Base-by-base conservation (phyloP, 192 early-diverging fungal species). In the Mortierella claussenii region DNA sequence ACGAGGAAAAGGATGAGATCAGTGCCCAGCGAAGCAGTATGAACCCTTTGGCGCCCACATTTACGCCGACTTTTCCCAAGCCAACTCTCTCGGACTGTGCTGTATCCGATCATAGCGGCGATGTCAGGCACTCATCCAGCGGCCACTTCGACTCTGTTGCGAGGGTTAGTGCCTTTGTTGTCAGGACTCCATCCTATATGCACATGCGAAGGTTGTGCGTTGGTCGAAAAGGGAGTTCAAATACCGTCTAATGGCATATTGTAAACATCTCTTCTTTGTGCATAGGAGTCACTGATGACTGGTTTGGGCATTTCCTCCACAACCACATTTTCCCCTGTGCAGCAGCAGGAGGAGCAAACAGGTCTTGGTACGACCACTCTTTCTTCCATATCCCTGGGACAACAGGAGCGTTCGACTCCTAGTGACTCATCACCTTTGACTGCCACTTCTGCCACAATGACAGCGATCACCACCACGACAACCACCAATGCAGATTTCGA, bases 21-120 rank as follows among this genome's bases (percentile, higher is more conserved):
- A 54, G 36, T 37, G 44, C 54, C 34, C 59, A 66, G 50, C 58
- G 71, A 57, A 75, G 57, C 11, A 75, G 71, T 28, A 75, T 75
- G 71, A 75, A 75, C 37, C 71, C 71, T 28, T 28, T 50, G 7
- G 71, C 71, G 11, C 63, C 71, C 50, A 55, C 71, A 8, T 75
- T 75, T 45, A 75, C 71, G 10, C 71, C 71, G 10, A 65, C 71
- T 13, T 75, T 75, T 23, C 55, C 52, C 12, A 75, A 75, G 63
- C 32, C 71, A 23, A 33, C 36, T 12, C 43, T 26, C 10, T 40
- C 43, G 3, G 64, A 65, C 32, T 59, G 55, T 61, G 56, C 55
- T n/a, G 49, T 45, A 12, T 60, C 71, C 8, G 71, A 75, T 30
- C 50, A 65, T 12, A 40, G 44, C 21, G 45, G 36, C 27, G 55